Evolutionary conservation across 257 asterid genomes (phyloP).

Genomic region (Gentiana macrophylla): DNA sequence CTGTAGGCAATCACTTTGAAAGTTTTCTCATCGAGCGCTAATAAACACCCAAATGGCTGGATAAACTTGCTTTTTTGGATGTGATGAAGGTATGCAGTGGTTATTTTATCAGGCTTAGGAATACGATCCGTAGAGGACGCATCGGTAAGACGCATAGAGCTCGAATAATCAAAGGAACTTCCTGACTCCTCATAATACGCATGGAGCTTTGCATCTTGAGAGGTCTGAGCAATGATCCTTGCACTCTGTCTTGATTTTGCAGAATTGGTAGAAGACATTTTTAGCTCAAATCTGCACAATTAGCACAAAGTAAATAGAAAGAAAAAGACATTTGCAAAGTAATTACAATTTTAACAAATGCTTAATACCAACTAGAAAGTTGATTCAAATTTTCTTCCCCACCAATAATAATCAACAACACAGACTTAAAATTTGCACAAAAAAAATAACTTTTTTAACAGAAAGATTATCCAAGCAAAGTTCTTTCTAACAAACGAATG

Average conservation of each 20-base stretch:
- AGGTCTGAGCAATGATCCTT: slow-evolving; percentile 63
- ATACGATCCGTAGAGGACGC: slow-evolving; percentile 18
- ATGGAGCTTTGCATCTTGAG: slow-evolving; percentile 73
- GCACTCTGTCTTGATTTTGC: slow-evolving; percentile 68
- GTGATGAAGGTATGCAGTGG: slow-evolving; percentile 75
- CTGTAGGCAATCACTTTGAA: slow-evolving; percentile 72
- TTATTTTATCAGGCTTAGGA: slow-evolving; percentile 51
- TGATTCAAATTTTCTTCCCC: no score
- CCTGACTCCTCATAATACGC: slow-evolving; percentile 83
- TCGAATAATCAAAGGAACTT: slow-evolving; percentile 71
- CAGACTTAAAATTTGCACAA: no score
- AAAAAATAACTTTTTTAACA: no score
- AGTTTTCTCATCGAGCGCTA: slow-evolving; percentile 76
- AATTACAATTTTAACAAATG: no score
- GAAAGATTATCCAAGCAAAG: no score
- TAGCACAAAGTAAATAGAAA: slow-evolving; percentile 1
- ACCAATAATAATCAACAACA: no score
- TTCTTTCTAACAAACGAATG: no score
- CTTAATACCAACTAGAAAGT: no score
- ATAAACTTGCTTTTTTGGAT: slow-evolving; percentile 70
- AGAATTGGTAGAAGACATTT: slow-evolving; percentile 51
- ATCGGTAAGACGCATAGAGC: slow-evolving; percentile 41
- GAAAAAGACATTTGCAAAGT: background rate
- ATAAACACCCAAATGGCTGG: slow-evolving; percentile 78
- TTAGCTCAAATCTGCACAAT: slow-evolving; percentile 29